Evolutionary conservation across 805 yeast species (phyloP), one percentile per base, ranked within the genome.

Genomic region (Zygotorulaspora sp.): DNA sequence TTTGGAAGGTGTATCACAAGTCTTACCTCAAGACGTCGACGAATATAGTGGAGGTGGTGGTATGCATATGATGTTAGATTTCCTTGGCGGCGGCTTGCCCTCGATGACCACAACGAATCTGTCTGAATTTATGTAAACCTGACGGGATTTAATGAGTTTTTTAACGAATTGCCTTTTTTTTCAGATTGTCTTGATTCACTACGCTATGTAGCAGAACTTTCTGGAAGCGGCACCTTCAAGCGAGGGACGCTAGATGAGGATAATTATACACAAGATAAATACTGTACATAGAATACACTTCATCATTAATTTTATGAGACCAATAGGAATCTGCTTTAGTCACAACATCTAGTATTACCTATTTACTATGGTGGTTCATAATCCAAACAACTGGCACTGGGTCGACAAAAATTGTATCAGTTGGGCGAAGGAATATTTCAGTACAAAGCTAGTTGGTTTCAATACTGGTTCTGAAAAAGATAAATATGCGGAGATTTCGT

Each of bases 311-410:
- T n/a, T n/a, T n/a, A n/a, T n/a, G n/a, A n/a, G n/a, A n/a, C n/a
- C n/a, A n/a, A n/a, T n/a, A n/a, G n/a, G n/a, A n/a, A n/a, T n/a
- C n/a, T n/a, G n/a, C n/a, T n/a, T n/a, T n/a, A n/a, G n/a, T n/a
- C n/a, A n/a, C n/a, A n/a, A n/a, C n/a, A n/a, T n/a, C n/a, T n/a
- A n/a, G n/a, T n/a, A n/a, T n/a, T n/a, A n/a, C n/a, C n/a, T n/a
- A n/a, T n/a, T n/a, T 39, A 46, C 49, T 25, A 90, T 90, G 97
- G 97, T 85, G 27, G 89, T 92, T 21, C 83, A 87, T 66, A 92
- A 90, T 72, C 97, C 97, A 26, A 92, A 92, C 65, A 90, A 90
- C 68, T 90, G 98, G 98, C 98, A 92, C 72, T 92, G 97, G 97
- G 97, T 89, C 46, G 97, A 90, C 66, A 90, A 90, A 64, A 92